These are phyloP conservation scores for Thecaphora thlaspeos DNA, from an alignment of 1,284 basidiomycete species.

Conservation along the genomic window DNA sequence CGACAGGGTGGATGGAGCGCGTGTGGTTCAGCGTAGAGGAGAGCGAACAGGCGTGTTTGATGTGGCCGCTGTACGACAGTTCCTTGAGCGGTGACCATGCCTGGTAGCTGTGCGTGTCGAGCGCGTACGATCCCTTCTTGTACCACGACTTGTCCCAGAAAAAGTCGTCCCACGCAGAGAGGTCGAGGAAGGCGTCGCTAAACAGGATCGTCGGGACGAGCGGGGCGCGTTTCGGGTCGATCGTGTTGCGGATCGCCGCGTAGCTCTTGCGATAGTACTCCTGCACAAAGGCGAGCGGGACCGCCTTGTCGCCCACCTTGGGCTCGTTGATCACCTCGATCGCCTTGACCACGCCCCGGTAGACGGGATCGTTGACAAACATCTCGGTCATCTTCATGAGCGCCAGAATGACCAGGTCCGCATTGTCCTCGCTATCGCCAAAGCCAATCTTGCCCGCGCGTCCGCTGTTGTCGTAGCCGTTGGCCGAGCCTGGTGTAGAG, in stretches of 20 bases:
- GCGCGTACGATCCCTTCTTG: background rate
- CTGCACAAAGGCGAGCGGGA: conserved; percentile 39
- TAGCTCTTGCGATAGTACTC: conserved; percentile 53
- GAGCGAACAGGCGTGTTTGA: conserved; percentile 4
- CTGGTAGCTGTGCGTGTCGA: conserved; percentile 20
- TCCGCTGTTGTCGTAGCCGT: conserved; percentile 71
- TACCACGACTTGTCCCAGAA: conserved; percentile 1
- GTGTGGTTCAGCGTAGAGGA: background rate
- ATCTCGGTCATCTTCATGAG: conserved; percentile 4
- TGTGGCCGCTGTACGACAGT: conserved; percentile 5
- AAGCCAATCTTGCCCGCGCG: conserved; percentile 18
- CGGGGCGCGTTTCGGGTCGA: conserved; percentile 8
- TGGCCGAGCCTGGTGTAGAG: conserved; percentile 69
- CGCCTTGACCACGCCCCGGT: conserved; percentile 24
- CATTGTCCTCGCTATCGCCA: conserved; percentile 1
- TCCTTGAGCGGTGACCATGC: conserved; percentile 1
- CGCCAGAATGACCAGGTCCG: conserved; percentile 9
- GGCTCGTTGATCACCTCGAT: conserved; percentile 5
- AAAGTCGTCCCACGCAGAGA: conserved; percentile 4
- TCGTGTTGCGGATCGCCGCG: conserved; percentile 32
- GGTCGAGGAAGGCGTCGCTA: conserved; percentile 56
- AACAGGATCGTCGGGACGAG: conserved; percentile 55
- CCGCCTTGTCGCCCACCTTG: conserved; percentile 14
- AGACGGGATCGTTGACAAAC: conserved; percentile 12
- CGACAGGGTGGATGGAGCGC: background rate